phyloP scores from a whole-genome alignment of 2,329 filamentous ascomycete species.

The Fusarium sp. region DNA sequence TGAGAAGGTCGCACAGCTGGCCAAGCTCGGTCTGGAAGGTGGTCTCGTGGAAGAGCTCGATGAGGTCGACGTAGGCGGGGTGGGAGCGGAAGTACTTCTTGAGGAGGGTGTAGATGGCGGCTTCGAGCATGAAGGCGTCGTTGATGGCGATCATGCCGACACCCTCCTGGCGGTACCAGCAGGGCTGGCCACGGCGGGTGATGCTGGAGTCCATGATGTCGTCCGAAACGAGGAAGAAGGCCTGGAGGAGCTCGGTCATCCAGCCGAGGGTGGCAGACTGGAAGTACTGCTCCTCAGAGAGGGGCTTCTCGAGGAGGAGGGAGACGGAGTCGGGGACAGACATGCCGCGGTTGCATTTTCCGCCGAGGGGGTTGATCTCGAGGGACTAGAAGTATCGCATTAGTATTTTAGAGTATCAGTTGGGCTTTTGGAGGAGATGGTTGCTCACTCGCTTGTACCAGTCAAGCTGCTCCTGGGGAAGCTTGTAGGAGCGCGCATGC shows the following conservation, averaged over 20 bases:
- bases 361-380: constrained; percentile 87
- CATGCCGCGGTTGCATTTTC: constrained; percentile 99
- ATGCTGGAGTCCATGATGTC: constrained; percentile 99
- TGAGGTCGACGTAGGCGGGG: constrained; percentile 86
- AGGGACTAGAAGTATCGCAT: constrained; percentile 60
- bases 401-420: background rate
- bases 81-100: constrained; percentile 94
- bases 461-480: constrained; percentile 82
- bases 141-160: constrained; percentile 99
- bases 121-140: constrained; percentile 96
- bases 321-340: constrained; percentile 93
- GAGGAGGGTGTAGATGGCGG: constrained; percentile 88
- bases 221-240: constrained; percentile 98
- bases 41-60: constrained; percentile 97
- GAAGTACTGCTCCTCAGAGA: constrained; percentile 88
- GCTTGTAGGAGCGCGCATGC: constrained; percentile 83
- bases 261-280: constrained; percentile 89
- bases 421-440: background rate
- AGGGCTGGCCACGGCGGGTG: constrained; percentile 92
- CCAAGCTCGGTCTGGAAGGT: constrained; percentile 95
- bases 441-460: constrained; percentile 83
- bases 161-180: constrained; percentile 92
- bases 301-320: constrained; percentile 77
- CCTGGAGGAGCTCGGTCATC: constrained; percentile 98
- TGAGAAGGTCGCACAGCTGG: constrained; percentile 93